phyloP scores from a whole-genome alignment of 2,329 filamentous ascomycete genomes.

The Neurospora sp. region DNA sequence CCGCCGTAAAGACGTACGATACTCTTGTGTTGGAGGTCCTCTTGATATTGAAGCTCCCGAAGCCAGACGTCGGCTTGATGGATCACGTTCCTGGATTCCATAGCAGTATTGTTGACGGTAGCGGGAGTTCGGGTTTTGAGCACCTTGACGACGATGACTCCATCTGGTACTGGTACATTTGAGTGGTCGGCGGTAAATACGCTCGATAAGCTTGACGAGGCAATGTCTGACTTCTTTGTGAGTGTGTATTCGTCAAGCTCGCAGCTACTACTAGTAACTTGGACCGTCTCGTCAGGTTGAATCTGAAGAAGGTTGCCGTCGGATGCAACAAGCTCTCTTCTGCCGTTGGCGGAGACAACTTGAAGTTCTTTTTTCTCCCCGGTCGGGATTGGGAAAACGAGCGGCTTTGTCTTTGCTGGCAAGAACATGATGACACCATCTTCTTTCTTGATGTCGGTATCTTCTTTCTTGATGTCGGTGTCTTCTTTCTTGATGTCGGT shows the following conservation, averaged over 20 bases:
- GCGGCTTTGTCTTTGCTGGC: slow-evolving; percentile 36
- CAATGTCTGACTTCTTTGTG: slow-evolving; percentile 47
- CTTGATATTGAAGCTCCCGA: slow-evolving; percentile 46
- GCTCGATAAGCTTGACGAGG: slow-evolving; percentile 42
- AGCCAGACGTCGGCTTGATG: slow-evolving; percentile 51
- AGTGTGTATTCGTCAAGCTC: slow-evolving; percentile 44
- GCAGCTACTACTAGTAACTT: slow-evolving; percentile 34
- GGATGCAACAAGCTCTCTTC: slow-evolving; percentile 31
- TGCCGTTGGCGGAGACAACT: slow-evolving; percentile 28
- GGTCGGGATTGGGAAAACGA: slow-evolving; percentile 42
- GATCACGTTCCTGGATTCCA: slow-evolving; percentile 45
- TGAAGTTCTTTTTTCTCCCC: slow-evolving; percentile 36
- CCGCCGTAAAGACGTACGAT: slow-evolving; percentile 50
- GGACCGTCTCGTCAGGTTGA: slow-evolving; percentile 37
- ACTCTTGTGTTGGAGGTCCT: slow-evolving; percentile 43
- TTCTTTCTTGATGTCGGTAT: slow-evolving; percentile 18
- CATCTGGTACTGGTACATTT: slow-evolving; percentile 39
- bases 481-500: slow-evolving; percentile 5
- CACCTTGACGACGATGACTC: slow-evolving; percentile 50
- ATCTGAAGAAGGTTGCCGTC: slow-evolving; percentile 42
- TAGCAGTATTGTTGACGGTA: slow-evolving; percentile 33
- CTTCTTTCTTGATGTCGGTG: slow-evolving; percentile 5
- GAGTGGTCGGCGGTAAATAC: slow-evolving; percentile 48
- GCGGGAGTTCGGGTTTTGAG: slow-evolving; percentile 40
- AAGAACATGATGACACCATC: slow-evolving; percentile 48